phyloP scores from a whole-genome alignment of 441 rosid genomes.

The Gossypium schwendimanii region DNA sequence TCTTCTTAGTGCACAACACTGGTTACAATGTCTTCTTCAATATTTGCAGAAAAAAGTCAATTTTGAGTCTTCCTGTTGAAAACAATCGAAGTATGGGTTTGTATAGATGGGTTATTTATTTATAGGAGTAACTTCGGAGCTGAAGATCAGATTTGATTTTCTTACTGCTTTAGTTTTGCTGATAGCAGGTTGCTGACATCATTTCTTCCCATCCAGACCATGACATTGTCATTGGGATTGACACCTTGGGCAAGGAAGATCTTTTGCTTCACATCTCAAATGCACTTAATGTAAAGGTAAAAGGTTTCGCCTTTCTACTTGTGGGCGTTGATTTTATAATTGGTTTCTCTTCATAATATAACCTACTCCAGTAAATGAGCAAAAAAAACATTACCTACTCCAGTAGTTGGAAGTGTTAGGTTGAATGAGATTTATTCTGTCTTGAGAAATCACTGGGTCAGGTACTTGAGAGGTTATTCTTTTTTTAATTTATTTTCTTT shows the following conservation, averaged over 20 bases:
- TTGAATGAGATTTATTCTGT: background rate
- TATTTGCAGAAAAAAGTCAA: background rate
- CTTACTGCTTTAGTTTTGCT: conserved; percentile 10
- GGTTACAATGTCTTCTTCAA: background rate
- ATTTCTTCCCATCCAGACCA: conserved; percentile 62
- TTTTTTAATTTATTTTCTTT: background rate
- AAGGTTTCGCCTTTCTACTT: conserved; percentile 34
- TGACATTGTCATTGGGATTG: conserved; percentile 62
- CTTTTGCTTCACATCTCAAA: conserved; percentile 49
- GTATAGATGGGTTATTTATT: background rate
- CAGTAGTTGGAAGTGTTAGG: background rate
- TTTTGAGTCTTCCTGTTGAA: background rate
- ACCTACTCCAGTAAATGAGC: background rate
- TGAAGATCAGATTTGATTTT: conserved; percentile 4
- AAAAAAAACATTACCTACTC: background rate
- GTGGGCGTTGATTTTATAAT: background rate
- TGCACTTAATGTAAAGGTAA: conserved; percentile 53
- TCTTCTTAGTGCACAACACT: background rate
- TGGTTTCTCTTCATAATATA: background rate
- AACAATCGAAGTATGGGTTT: background rate
- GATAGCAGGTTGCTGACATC: conserved; percentile 47
- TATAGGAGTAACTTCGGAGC: conserved; percentile 4
- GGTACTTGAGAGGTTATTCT: background rate
- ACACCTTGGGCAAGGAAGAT: conserved; percentile 69
- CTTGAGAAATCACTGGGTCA: background rate